phyloP scores from a whole-genome alignment of 2,329 filamentous ascomycete species.

The Arthrobotrys conoides region DNA sequence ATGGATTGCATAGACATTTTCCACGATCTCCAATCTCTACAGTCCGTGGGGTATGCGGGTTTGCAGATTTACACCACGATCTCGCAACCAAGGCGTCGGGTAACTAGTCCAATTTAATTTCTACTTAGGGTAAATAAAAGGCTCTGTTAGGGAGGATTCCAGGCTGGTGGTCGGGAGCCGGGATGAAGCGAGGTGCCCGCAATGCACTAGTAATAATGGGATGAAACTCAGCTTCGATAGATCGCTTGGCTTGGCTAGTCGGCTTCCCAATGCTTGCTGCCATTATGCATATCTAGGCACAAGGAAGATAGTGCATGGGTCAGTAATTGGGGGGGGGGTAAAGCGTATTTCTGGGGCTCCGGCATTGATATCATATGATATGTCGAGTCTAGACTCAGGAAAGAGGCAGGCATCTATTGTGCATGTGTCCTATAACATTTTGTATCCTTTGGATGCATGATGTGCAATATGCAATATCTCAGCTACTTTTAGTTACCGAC shows the following conservation, averaged over 20 bases:
- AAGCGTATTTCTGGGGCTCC: not conserved
- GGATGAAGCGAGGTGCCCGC: conserved; percentile 4
- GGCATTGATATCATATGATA: not conserved
- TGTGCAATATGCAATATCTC: not conserved
- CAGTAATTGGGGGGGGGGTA: not conserved
- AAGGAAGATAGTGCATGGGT: not conserved
- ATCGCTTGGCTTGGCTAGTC: not conserved
- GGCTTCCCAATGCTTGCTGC: conserved; percentile 1
- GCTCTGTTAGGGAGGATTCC: not conserved
- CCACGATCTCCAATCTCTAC: not conserved
- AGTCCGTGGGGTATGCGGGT: not conserved
- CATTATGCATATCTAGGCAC: not conserved
- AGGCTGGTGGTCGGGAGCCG: not conserved
- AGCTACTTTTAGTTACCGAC: conserved; percentile 20
- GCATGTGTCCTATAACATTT: no score
- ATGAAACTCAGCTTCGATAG: not conserved
- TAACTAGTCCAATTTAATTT: not conserved
- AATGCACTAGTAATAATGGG: not conserved
- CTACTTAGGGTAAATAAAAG: not conserved
- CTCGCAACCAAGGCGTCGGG: not conserved
- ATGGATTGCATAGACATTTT: no score
- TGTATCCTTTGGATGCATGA: not conserved
- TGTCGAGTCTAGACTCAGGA: not conserved
- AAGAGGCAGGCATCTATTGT: not conserved
- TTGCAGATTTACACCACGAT: not conserved